phyloP scores from a whole-genome alignment of 768 basidiomycete species.

The Tylopilus rubrobrunneus region DNA sequence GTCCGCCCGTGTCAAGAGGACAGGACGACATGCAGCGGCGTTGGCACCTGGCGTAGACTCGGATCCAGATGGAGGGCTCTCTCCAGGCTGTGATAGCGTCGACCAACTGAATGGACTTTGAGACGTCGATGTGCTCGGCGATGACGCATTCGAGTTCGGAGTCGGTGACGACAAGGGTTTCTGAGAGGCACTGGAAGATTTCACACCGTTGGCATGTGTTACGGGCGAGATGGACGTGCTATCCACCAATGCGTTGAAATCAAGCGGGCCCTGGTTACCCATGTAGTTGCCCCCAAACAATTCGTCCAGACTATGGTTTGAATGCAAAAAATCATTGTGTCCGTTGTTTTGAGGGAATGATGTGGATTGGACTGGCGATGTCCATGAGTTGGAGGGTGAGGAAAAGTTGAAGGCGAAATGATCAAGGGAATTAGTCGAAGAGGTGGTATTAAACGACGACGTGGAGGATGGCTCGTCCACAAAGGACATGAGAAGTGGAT shows the following conservation, averaged over 20 bases:
- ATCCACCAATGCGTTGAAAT: constrained; percentile 35
- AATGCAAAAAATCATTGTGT: constrained; percentile 24
- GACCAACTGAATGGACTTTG: constrained; percentile 29
- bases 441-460: constrained; percentile 13
- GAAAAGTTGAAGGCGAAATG: constrained; percentile 46
- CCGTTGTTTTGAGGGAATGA: constrained; percentile 17
- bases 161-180: constrained; percentile 13
- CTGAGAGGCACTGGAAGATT: constrained; percentile 13
- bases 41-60: constrained; percentile 31
- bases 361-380: constrained; percentile 12
- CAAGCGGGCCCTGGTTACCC: constrained; percentile 28
- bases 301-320: constrained; percentile 37
- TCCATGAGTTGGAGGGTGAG: constrained; percentile 33
- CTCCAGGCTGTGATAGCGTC: constrained; percentile 21
- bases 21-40: constrained; percentile 4
- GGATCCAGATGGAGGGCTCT: constrained; percentile 38
- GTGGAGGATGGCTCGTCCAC: constrained; percentile 46
- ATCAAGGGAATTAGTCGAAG: constrained; percentile 24
- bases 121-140: constrained; percentile 22
- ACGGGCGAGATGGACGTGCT: constrained; percentile 40
- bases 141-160: constrained; percentile 22
- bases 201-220: constrained; percentile 36
- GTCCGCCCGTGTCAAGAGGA: constrained; percentile 43
- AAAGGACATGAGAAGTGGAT: constrained; percentile 84
- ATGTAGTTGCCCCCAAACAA: constrained; percentile 41